A percentile compares a stretch with the other conserved stretches of the same genome.
Conservation (phyloP, 2,329 filamentous ascomycete genomes). For the Paecilomyces dactylethromorphus region DNA sequence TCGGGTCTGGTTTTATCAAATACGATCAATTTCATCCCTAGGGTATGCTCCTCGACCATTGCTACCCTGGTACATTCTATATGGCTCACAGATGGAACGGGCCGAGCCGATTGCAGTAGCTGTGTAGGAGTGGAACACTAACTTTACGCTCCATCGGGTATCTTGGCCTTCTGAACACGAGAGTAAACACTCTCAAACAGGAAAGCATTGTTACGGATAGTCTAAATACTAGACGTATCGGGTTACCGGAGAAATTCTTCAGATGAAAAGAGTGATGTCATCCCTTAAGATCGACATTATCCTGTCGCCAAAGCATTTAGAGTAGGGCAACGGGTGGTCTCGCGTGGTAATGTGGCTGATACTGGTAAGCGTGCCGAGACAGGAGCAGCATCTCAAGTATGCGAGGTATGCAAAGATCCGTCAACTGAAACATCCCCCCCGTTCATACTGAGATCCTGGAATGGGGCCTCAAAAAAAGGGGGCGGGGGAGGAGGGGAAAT, state of each 20-base stretch:
- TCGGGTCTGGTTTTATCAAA: background rate
- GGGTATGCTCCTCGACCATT: background rate
- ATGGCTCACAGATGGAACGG: background rate
- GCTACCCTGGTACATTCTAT: background rate
- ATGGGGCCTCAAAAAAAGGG: too few relatives aligned
- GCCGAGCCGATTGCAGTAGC: background rate
- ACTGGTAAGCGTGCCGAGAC: too few relatives aligned
- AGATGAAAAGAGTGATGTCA: background rate
- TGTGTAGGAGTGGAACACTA: background rate
- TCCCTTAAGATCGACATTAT: background rate
- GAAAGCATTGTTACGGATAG: background rate
- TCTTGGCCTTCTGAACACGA: background rate
- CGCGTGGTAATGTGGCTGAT: background rate
- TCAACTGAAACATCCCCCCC: too few relatives aligned
- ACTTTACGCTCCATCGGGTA: background rate
- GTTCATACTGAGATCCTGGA: too few relatives aligned
- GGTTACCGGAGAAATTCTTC: background rate
- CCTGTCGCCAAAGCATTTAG: background rate
- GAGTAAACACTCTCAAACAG: background rate
- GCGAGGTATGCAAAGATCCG: too few relatives aligned
- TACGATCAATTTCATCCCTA: background rate
- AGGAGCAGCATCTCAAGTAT: too few relatives aligned
- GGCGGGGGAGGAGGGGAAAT: too few relatives aligned
- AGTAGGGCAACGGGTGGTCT: background rate
- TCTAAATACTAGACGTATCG: background rate